These are phyloP conservation scores for Mimosa bimucronata DNA, from an alignment of 306 rosid genomes.

Conservation along the genomic window DNA sequence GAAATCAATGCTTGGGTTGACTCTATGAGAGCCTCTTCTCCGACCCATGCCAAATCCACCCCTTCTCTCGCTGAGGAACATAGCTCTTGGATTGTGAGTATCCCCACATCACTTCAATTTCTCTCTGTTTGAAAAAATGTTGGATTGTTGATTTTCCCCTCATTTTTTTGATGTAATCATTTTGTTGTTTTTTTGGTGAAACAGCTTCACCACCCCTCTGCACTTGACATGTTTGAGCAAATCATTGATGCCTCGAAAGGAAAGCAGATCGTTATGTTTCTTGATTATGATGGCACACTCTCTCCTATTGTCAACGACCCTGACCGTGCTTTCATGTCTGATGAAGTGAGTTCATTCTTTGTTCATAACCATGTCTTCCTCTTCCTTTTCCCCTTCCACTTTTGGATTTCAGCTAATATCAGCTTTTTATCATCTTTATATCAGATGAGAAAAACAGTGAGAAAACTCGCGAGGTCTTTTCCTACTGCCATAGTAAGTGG, in stretches of 20 bases:
- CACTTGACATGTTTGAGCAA: slow-evolving; percentile 80
- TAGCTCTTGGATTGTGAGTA: slow-evolving; percentile 74
- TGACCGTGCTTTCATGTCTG: slow-evolving; percentile 85
- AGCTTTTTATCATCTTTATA: not conserved
- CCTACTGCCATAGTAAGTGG: slow-evolving; percentile 96
- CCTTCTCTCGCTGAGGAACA: slow-evolving; percentile 57
- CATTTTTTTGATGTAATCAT: no score
- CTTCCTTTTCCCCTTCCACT: not conserved
- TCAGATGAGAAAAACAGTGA: slow-evolving; percentile 92
- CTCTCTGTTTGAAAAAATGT: no score
- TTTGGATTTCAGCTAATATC: not conserved
- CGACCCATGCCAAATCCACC: slow-evolving; percentile 63
- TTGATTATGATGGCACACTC: slow-evolving; percentile 92
- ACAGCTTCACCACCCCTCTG: slow-evolving; percentile 84
- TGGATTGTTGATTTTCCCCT: not conserved
- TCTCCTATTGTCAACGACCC: slow-evolving; percentile 93
- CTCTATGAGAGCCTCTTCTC: slow-evolving; percentile 94
- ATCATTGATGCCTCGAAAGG: slow-evolving; percentile 78
- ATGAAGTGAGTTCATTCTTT: slow-evolving; percentile 52
- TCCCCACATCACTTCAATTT: not conserved
- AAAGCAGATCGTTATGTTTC: slow-evolving; percentile 81
- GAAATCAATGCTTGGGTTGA: slow-evolving; percentile 84
- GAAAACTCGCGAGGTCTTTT: slow-evolving; percentile 71
- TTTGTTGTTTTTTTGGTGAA: not conserved
- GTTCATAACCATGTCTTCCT: no score